Conservation (phyloP, 2,329 filamentous ascomycete species). For the Mariannaea elegans region DNA sequence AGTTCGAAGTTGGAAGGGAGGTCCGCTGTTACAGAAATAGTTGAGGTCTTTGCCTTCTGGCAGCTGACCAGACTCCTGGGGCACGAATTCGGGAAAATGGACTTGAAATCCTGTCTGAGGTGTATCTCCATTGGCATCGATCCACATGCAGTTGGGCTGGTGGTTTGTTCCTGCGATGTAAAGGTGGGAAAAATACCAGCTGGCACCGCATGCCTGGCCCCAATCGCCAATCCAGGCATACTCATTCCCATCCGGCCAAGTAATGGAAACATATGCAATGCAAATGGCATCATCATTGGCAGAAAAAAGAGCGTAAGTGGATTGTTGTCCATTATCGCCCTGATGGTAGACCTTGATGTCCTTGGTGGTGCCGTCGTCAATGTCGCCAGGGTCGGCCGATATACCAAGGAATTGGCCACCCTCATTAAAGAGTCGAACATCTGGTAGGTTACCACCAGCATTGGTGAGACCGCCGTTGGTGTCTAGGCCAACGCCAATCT, state of each 20-base stretch:
- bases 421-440: slow-evolving; percentile 22
- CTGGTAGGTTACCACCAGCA: slow-evolving; percentile 16
- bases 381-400: neutral
- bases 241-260: slow-evolving; percentile 25
- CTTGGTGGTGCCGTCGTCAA: neutral
- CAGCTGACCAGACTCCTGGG: neutral
- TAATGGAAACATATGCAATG: slow-evolving; percentile 24
- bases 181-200: slow-evolving; percentile 25
- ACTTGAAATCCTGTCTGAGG: slow-evolving; percentile 43
- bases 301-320: slow-evolving; percentile 16
- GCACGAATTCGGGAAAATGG: slow-evolving; percentile 42
- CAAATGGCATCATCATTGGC: slow-evolving; percentile 28
- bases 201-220: slow-evolving; percentile 17
- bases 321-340: slow-evolving; percentile 11
- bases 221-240: slow-evolving; percentile 26
- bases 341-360: slow-evolving; percentile 8
- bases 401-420: slow-evolving; percentile 17
- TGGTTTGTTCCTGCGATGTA: slow-evolving; percentile 4
- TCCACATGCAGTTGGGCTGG: slow-evolving; percentile 27
- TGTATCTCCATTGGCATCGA: slow-evolving; percentile 25
- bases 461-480: slow-evolving; percentile 4
- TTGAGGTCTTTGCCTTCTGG: slow-evolving; percentile 20
- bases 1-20: slow-evolving; percentile 17
- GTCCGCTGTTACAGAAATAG: slow-evolving; percentile 25
- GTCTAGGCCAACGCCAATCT: slow-evolving; percentile 15